Evolutionary conservation across 2,329 filamentous ascomycete species (phyloP).

Genomic region (Alternaria sp.): DNA sequence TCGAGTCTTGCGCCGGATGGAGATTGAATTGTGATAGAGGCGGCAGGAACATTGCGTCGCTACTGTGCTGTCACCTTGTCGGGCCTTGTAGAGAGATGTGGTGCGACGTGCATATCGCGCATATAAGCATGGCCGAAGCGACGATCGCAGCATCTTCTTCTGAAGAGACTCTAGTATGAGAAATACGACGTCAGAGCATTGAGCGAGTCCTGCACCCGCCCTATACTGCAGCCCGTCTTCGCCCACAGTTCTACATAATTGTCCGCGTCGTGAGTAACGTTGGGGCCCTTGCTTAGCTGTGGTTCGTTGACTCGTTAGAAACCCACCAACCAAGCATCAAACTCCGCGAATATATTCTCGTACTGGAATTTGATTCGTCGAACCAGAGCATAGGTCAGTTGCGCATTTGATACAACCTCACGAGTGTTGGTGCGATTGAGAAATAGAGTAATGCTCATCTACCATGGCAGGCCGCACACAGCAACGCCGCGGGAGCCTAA

Average conservation of each 20-base stretch:
- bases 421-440: conserved; percentile 7
- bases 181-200: background rate
- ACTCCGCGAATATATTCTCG: conserved; percentile 16
- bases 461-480: conserved; percentile 19
- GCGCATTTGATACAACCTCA: conserved; percentile 10
- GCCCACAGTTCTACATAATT: background rate
- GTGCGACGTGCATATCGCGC: conserved; percentile 35
- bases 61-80: conserved; percentile 27
- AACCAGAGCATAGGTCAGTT: conserved; percentile 18
- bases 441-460: conserved; percentile 13
- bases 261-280: conserved; percentile 19
- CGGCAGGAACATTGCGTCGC: conserved; percentile 23
- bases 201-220: background rate
- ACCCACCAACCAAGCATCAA: conserved; percentile 27
- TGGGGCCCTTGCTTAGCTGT: conserved; percentile 24
- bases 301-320: conserved; percentile 23
- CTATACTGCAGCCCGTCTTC: conserved; percentile 1
- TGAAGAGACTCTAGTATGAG: background rate
- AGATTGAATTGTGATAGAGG: conserved; percentile 25
- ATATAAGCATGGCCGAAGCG: conserved; percentile 36
- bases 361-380: conserved; percentile 23
- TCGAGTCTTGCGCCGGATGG: conserved; percentile 22
- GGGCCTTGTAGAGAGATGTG: conserved; percentile 10
- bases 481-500: conserved; percentile 4
- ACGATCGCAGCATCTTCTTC: conserved; percentile 12